A percentile compares a stretch with the other conserved stretches of the same genome.
phyloP scores from a whole-genome alignment of 352 stramenopile genomes.

The Phytophthora europaea region DNA sequence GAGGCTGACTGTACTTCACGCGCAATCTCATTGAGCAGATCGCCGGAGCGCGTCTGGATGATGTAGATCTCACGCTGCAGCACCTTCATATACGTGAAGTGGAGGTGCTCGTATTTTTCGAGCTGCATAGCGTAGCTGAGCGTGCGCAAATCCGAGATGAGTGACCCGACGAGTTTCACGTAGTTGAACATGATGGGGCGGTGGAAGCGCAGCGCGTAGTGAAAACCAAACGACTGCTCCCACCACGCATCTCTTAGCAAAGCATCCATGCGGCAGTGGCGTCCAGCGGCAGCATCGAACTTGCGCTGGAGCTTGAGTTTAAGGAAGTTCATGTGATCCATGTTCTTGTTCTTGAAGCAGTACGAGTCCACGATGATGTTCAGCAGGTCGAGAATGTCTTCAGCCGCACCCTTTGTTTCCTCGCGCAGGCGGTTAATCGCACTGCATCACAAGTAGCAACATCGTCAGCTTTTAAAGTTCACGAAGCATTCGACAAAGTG shows the following conservation, averaged over 20 bases:
- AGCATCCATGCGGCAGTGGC: slow-evolving; percentile 64
- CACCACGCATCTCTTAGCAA: slow-evolving; percentile 84
- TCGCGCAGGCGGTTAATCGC: slow-evolving; percentile 62
- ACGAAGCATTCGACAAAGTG: not conserved
- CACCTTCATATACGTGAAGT: slow-evolving; percentile 80
- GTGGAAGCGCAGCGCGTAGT: slow-evolving; percentile 70
- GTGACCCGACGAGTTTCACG: slow-evolving; percentile 66
- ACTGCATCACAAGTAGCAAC: slow-evolving; percentile 26
- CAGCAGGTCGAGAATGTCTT: slow-evolving; percentile 75
- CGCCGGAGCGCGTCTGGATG: slow-evolving; percentile 71
- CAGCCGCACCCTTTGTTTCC: slow-evolving; percentile 51
- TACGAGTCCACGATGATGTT: slow-evolving; percentile 89
- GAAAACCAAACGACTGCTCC: slow-evolving; percentile 81
- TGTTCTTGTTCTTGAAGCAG: slow-evolving; percentile 90
- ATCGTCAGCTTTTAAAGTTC: slow-evolving; percentile 13
- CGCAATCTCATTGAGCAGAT: slow-evolving; percentile 77
- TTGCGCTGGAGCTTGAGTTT: slow-evolving; percentile 78
- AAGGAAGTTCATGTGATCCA: slow-evolving; percentile 85
- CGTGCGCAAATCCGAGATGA: slow-evolving; percentile 73
- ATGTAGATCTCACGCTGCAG: slow-evolving; percentile 85
- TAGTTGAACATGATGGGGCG: slow-evolving; percentile 79
- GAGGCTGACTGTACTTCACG: slow-evolving; percentile 59
- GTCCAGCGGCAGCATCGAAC: slow-evolving; percentile 63
- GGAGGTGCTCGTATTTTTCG: slow-evolving; percentile 78
- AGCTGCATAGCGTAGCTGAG: slow-evolving; percentile 83